Base-by-base conservation (phyloP, 768 basidiomycete genomes). In the Boletellus ananas region DNA sequence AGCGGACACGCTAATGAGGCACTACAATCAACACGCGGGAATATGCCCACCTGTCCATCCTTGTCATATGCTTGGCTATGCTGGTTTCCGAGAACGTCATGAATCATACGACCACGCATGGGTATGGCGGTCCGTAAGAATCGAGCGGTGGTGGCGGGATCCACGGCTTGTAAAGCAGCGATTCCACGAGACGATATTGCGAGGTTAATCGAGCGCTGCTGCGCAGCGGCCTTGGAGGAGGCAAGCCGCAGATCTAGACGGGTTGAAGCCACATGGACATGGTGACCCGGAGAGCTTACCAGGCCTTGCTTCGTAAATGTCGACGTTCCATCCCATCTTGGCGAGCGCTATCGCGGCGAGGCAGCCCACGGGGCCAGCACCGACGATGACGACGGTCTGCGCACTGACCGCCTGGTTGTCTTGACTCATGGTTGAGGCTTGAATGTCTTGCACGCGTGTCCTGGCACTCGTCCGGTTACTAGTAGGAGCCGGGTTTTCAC, bases 61-160 rank as follows among this genome's bases (percentile, higher is more conserved):
- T 79, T 84, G 70, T 95, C 94, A 70, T 96, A 96, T 45, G 74
- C 70, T 72, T 95, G 93, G 59, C 91, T 92, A 61, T 90, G 81
- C 56, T 80, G 75, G 58, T 78, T 78, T 50, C 90, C 88, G 58
- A 80, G 73, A 53, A 66, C 62, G 61, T 83, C 81, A 73, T 98
- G 95, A 56, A 98, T 91, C 92, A 97, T 95, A 44, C 95, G 80
- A 38, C 93, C 94, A 59, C 79, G 83, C 93, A 98, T 94, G 58
- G 94, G 94, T 70, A 97, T 94, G 35, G 85, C 86, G 27, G 81
- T 76, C 58, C 83, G 72, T 59, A 95, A 69, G 62, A 94, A 87
- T 53, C 83, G 76, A 47, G 81, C 75, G 21, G 87, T 81, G 55
- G 82, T 72, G 34, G 74, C 78, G 36, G 82, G 74, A 71, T 94